A percentile compares a stretch with the other conserved stretches of the same genome.
Conservation (phyloP, 129 eudicot species). For the Sambucus nigra region DNA sequence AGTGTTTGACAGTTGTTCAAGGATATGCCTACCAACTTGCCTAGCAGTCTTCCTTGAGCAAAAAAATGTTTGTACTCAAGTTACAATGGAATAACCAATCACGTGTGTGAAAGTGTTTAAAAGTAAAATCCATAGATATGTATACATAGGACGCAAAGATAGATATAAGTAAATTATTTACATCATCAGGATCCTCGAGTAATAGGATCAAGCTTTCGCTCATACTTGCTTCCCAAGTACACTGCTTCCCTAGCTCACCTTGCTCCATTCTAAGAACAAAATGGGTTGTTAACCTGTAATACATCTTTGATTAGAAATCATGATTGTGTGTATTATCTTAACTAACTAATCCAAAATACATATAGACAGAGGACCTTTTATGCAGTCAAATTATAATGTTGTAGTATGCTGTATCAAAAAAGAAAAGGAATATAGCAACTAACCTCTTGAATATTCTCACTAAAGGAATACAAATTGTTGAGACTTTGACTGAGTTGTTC, state of each 20-base stretch:
- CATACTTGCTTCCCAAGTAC: constrained; percentile 97
- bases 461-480: constrained; percentile 58
- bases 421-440: background rate
- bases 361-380: background rate
- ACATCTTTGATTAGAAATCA: constrained; percentile 1
- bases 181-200: constrained; percentile 94
- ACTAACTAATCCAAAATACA: no score
- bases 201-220: constrained; percentile 78
- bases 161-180: constrained; percentile 24
- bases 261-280: constrained; percentile 58
- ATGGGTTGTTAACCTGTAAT: constrained; percentile 59
- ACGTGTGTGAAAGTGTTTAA: background rate
- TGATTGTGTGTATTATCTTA: background rate
- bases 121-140: no score
- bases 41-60: constrained; percentile 64
- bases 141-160: background rate
- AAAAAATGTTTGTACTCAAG: constrained; percentile 5
- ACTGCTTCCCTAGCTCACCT: constrained; percentile 63
- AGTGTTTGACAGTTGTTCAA: constrained; percentile 64
- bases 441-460: constrained; percentile 81
- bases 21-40: constrained; percentile 72
- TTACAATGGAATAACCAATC: background rate
- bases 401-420: no score
- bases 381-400: background rate
- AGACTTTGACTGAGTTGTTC: constrained; percentile 58